Percentiles rank a stretch among this genome's conserved stretches.
These are phyloP conservation scores for Abortiporus biennis DNA, from an alignment of 1,284 basidiomycete genomes.

Conservation along the genomic window DNA sequence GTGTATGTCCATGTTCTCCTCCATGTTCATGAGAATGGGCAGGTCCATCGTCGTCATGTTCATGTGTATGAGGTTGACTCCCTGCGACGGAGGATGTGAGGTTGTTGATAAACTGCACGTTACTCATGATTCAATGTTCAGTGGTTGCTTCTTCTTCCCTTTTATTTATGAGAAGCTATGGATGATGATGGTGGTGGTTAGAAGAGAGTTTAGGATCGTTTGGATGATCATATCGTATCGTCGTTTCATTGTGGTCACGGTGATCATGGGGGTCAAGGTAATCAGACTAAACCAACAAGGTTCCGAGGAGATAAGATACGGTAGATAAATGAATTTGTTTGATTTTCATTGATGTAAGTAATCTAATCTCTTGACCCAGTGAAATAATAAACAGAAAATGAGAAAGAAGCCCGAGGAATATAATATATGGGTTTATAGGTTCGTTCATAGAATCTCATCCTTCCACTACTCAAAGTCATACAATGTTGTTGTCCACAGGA, in stretches of 20 bases:
- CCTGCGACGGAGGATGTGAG: constrained; percentile 32
- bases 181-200: background rate
- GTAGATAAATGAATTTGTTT: too few relatives aligned
- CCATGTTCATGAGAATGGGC: constrained; percentile 45
- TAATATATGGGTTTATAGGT: too few relatives aligned
- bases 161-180: background rate
- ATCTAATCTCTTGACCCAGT: too few relatives aligned
- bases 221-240: background rate
- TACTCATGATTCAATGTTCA: constrained; percentile 14
- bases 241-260: background rate
- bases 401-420: too few relatives aligned
- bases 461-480: too few relatives aligned
- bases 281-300: background rate
- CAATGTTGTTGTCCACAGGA: too few relatives aligned
- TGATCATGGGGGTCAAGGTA: background rate
- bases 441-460: too few relatives aligned
- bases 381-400: too few relatives aligned
- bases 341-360: too few relatives aligned
- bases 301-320: background rate
- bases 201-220: background rate
- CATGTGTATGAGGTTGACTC: constrained; percentile 34
- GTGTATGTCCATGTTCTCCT: constrained; percentile 85
- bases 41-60: constrained; percentile 27
- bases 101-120: constrained; percentile 69
- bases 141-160: background rate